Base-by-base conservation (phyloP, 441 rosid species). In the Flueggea neowawraea region DNA sequence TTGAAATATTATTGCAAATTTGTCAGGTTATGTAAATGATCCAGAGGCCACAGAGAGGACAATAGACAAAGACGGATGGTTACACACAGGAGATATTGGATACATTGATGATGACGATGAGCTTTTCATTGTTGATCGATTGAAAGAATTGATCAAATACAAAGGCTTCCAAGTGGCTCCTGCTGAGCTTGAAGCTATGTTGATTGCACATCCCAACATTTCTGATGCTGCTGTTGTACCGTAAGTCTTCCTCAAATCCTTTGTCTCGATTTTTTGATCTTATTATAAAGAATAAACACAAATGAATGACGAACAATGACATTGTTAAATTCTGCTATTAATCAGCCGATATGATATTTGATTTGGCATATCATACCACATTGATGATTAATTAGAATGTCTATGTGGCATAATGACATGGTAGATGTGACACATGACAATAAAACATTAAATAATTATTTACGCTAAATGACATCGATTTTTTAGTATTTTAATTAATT, bases 141-240 rank as follows among this genome's bases (percentile, higher is more conserved):
- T 91, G 72, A 91, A 89, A 72, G 96, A 91, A 22, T 52, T 91
- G 70, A 91, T 91, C 62, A 91, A 91, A 54, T 89, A 84, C 68
- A 91, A 89, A 67, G 98, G 98, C 1, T 89, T 84, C 69, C 98
- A 89, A 49, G 98, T 91, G 1, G 96, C 97, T 43, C 97, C 97
- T 0, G 97, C 95, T 7, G 97, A 91, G 71, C 79, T 91, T 9
- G 97, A 91, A 62, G 88, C 98, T 16, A 75, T 91, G 76, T 63
- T 91, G 65, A 72, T 89, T n/a, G 65, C 79, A 32, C 89, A 91
- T 72, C 80, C 79, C 0, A 57, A 66, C 60, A 85, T 91, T 63
- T 73, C 86, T 0, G 98, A 91, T 32, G 95, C 88, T 12, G 95
- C 95, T 0, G 96, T 91, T 8, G 93, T 89, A 16, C 82, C 90